phyloP scores from a whole-genome alignment of 2,329 filamentous ascomycete species.

The Rugonectria rugulosa region DNA sequence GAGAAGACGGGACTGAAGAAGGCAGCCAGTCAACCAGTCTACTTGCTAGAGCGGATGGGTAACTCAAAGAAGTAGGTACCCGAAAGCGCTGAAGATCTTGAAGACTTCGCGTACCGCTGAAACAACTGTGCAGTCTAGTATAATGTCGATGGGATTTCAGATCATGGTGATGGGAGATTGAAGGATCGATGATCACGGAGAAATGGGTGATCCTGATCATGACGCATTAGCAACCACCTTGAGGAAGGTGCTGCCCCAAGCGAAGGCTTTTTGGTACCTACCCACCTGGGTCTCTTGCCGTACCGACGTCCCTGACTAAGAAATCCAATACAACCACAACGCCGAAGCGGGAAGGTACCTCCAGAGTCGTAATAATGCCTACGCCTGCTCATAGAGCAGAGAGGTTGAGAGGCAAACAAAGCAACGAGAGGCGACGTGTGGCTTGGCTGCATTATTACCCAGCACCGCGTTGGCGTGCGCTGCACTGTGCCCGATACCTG shows the following conservation, averaged over 20 bases:
- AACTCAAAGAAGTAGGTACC: conserved; percentile 7
- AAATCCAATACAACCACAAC: no score
- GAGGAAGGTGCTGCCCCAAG: not conserved
- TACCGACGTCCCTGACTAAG: no score
- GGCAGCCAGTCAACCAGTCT: no score
- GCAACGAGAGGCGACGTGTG: no score
- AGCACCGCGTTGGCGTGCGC: no score
- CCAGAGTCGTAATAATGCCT: no score
- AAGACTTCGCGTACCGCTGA: not conserved
- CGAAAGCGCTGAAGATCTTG: not conserved
- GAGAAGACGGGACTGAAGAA: not conserved
- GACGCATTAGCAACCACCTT: not conserved
- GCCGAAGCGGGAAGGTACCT: no score
- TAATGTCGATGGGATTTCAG: not conserved
- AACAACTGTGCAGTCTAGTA: no score
- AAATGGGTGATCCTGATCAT: not conserved
- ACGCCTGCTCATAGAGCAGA: no score
- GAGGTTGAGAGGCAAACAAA: no score
- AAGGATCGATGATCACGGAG: not conserved
- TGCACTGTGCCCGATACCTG: conserved; percentile 2
- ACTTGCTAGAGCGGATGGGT: not conserved
- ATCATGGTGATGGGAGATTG: not conserved
- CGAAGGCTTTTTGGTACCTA: not conserved
- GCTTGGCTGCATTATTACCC: no score
- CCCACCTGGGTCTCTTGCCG: no score